Conservation (phyloP, 495 filamentous ascomycete genomes). For the Podospora comata region DNA sequence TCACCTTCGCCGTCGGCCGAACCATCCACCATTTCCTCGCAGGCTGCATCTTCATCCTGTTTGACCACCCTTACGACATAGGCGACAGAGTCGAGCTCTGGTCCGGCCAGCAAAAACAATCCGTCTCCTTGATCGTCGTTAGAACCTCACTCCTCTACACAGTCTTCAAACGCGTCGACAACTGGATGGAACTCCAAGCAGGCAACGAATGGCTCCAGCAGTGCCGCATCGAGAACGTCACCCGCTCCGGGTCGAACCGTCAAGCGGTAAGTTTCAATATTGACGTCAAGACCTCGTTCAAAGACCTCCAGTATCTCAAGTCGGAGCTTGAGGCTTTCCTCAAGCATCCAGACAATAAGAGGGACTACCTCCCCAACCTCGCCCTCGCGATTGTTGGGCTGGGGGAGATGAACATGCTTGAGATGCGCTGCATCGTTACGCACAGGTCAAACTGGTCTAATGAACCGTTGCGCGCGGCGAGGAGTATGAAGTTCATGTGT, state of each 20-base stretch:
- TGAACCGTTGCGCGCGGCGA: conserved; percentile 63
- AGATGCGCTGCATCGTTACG: conserved; percentile 61
- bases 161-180: conserved; percentile 65
- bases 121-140: conserved; percentile 62
- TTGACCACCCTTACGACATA: conserved; percentile 69
- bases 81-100: conserved; percentile 74
- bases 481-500: conserved; percentile 79
- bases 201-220: conserved; percentile 73
- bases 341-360: conserved; percentile 55
- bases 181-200: conserved; percentile 65
- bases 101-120: conserved; percentile 23
- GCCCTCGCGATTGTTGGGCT: conserved; percentile 64
- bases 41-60: conserved; percentile 79
- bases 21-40: conserved; percentile 76
- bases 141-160: conserved; percentile 77
- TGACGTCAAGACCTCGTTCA: conserved; percentile 65
- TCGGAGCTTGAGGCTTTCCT: conserved; percentile 67
- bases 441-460: conserved; percentile 67
- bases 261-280: conserved; percentile 64
- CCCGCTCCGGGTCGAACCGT: conserved; percentile 68
- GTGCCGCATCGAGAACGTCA: conserved; percentile 74
- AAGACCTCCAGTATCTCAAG: conserved; percentile 65
- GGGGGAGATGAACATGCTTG: conserved; percentile 68
- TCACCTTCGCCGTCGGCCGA: conserved; percentile 72
- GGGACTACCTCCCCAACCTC: conserved; percentile 67